Base-by-base conservation (phyloP, 768 basidiomycete species). In the Sporobolomyces pararoseus region DNA sequence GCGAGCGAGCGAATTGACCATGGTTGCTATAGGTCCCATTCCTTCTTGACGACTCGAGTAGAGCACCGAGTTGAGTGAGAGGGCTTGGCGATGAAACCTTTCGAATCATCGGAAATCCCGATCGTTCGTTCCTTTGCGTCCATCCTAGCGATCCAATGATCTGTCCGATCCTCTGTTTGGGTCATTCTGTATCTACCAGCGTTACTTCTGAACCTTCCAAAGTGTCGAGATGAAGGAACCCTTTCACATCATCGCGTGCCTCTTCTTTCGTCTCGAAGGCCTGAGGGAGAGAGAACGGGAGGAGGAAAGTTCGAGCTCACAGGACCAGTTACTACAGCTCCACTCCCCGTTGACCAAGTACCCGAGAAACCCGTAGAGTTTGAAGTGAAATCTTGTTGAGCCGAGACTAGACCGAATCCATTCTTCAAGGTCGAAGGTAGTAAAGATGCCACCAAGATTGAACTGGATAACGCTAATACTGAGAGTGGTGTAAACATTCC, bases 341-440 rank as follows among this genome's bases (percentile, higher is more conserved):
- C 83, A 75, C 85, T 86, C 25, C 91, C 91, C 44, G 90, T 87
- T 57, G 84, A 84, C 95, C 95, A 98, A 16, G 92, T 93, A 0
- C 95, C 95, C 35, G 77, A 71, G 59, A 97, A 81, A 63, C 81
- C 55, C 0, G 91, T 91, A 4, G 84, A 82, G 78, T 94, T 94
- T 79, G 81, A 75, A 19, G 64, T 67, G 39, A 60, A 59, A 68
- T 77, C 75, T 39, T 75, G 73, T 12, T 66, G 66, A 23, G 49
- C 39, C 17, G 44, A 39, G 55, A 59, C 39, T 52, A 31, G 27
- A 9, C 10, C 10, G 31, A 21, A 46, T 31, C 50, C 16, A 31
- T 32, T n/a, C n/a, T n/a, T n/a, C n/a, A n/a, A n/a, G n/a, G n/a
- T n/a, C 6, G 59, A 7, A 7, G 58, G 59, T 44, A 7, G 50